These are phyloP conservation scores for Spizellomyces sp. DNA, from an alignment of 192 early-diverging fungal species.

Conservation along the genomic window DNA sequence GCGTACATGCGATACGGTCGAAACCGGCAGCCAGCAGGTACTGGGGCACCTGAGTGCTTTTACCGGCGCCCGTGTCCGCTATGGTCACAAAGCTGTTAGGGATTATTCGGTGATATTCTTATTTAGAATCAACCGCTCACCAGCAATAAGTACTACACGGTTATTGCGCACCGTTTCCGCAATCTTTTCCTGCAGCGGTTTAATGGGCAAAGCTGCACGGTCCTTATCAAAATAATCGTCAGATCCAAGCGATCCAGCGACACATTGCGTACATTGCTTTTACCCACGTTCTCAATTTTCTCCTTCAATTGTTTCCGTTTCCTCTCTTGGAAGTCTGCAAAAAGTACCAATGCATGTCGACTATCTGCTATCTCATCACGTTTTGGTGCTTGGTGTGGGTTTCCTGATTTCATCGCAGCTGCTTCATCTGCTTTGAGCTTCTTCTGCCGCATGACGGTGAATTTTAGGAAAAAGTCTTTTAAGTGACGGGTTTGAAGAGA, in stretches of 20 bases:
- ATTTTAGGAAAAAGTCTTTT: slow-evolving; percentile 21
- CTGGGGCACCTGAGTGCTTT: slow-evolving; percentile 83
- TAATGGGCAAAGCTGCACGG: slow-evolving; percentile 62
- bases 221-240: slow-evolving; percentile 38
- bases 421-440: slow-evolving; percentile 10
- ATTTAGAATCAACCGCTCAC: slow-evolving; percentile 8
- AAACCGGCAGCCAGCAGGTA: slow-evolving; percentile 66
- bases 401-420: neutral
- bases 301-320: slow-evolving; percentile 33
- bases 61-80: slow-evolving; percentile 52
- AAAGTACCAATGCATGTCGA: slow-evolving; percentile 50
- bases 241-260: neutral
- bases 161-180: slow-evolving; percentile 58
- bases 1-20: slow-evolving; percentile 74
- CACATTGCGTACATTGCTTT: neutral
- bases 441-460: slow-evolving; percentile 4
- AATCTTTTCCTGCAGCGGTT: slow-evolving; percentile 60
- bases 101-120: too few relatives aligned
- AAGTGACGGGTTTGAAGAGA: too few relatives aligned
- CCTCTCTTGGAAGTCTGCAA: slow-evolving; percentile 53
- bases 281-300: slow-evolving; percentile 51
- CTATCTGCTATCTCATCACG: neutral
- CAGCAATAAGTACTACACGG: slow-evolving; percentile 67
- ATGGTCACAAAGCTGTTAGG: neutral
- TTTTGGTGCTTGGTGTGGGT: neutral